Conservation (phyloP, 495 filamentous ascomycete genomes). For the Aeminium ludgeri region DNA sequence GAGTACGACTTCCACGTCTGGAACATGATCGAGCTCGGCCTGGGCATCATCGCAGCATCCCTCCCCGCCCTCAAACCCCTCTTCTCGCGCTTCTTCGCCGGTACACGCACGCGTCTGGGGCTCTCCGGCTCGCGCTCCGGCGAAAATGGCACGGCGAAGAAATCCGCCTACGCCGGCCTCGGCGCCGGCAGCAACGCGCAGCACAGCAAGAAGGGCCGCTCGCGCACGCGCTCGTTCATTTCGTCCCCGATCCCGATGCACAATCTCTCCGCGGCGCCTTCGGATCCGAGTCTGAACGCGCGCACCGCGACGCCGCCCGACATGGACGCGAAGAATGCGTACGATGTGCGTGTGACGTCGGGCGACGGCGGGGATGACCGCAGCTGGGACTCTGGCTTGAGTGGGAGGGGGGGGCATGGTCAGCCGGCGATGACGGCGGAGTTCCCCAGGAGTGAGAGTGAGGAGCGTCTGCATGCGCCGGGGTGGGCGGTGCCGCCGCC, state of each 20-base stretch:
- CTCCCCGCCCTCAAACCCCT: conserved; percentile 21
- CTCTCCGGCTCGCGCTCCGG: too few relatives aligned
- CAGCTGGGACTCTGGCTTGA: background rate
- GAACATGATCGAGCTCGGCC: conserved; percentile 20
- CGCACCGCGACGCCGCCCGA: too few relatives aligned
- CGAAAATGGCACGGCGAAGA: too few relatives aligned
- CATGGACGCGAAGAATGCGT: background rate
- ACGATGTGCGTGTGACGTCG: background rate
- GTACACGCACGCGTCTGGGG: too few relatives aligned
- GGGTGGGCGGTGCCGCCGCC: background rate
- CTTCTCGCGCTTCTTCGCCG: conserved; percentile 10
- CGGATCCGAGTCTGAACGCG: too few relatives aligned
- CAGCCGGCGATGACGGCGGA: too few relatives aligned
- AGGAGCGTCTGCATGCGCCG: background rate
- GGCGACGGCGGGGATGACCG: background rate
- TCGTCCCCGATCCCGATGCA: too few relatives aligned
- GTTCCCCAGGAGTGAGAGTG: background rate
- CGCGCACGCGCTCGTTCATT: too few relatives aligned
- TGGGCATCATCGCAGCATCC: conserved; percentile 18
- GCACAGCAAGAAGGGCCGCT: too few relatives aligned
- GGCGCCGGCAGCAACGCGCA: too few relatives aligned
- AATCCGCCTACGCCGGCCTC: too few relatives aligned
- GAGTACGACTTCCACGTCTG: conserved; percentile 21
- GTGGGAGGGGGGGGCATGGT: background rate
- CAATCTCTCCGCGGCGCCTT: too few relatives aligned